Evolutionary conservation across 1,284 basidiomycete species (phyloP).

Genomic region (Vanrija pseudolonga): DNA sequence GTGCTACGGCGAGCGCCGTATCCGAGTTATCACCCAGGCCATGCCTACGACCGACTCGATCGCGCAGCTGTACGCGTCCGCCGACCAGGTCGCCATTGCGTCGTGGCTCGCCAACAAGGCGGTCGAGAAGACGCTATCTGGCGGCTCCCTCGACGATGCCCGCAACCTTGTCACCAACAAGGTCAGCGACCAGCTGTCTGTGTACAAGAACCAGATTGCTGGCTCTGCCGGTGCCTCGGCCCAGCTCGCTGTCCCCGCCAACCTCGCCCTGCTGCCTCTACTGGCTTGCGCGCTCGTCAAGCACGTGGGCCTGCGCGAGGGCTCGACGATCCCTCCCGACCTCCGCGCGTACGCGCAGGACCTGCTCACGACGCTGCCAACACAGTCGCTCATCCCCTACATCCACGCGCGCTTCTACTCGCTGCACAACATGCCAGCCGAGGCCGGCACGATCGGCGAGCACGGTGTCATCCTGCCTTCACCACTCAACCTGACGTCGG

Average conservation of each 20-base stretch:
- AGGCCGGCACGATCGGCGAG: conserved; percentile 47
- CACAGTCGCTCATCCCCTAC: conserved; percentile 87
- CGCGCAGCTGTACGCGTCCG: conserved; percentile 90
- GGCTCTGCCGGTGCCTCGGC: conserved; percentile 86
- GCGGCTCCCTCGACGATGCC: conserved; percentile 77
- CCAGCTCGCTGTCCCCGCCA: conserved; percentile 87
- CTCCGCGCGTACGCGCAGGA: conserved; percentile 92
- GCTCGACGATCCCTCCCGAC: conserved; percentile 93
- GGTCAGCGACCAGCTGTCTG: conserved; percentile 81
- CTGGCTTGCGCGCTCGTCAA: conserved; percentile 86
- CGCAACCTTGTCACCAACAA: conserved; percentile 87
- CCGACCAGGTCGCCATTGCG: conserved; percentile 87
- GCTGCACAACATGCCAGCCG: conserved; percentile 79
- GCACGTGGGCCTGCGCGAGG: conserved; percentile 92
- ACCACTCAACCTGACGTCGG: conserved; percentile 86
- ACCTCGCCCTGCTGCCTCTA: conserved; percentile 89
- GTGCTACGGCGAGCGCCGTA: conserved; percentile 90
- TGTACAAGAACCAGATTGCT: conserved; percentile 97
- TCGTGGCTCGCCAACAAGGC: conserved; percentile 94
- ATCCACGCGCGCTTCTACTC: conserved; percentile 94
- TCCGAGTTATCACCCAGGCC: conserved; percentile 90
- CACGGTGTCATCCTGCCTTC: conserved; percentile 42
- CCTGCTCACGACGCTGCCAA: conserved; percentile 84
- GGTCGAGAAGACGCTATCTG: conserved; percentile 83
- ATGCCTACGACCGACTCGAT: conserved; percentile 89